Conservation (phyloP, 257 asterid species). For the Penstemon davidsonii region DNA sequence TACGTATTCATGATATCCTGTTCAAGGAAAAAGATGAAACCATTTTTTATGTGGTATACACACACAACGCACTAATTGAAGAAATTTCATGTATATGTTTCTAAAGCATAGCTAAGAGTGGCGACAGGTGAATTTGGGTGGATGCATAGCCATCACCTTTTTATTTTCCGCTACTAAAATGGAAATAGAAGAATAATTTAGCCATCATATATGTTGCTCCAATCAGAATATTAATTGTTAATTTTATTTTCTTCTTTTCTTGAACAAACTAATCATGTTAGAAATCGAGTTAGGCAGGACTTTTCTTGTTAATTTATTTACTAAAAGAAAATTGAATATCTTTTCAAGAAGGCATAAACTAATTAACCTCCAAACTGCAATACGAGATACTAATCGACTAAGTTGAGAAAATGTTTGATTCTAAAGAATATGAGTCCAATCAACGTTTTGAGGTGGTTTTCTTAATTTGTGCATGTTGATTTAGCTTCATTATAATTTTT, state of each 20-base stretch:
- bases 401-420: background rate
- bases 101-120: no score
- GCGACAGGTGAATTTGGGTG: background rate
- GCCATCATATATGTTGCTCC: no score
- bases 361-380: background rate
- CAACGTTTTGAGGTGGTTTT: background rate
- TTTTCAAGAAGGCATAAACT: background rate
- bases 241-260: no score
- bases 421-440: background rate
- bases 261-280: no score
- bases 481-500: no score
- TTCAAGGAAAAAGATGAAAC: slow-evolving; percentile 1
- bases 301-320: no score
- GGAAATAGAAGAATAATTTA: background rate
- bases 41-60: slow-evolving; percentile 22
- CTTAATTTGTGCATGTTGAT: background rate
- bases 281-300: background rate
- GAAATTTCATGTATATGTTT: background rate
- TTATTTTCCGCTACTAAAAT: background rate
- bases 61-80: slow-evolving; percentile 29
- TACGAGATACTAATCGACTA: background rate
- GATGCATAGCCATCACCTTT: slow-evolving; percentile 13
- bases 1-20: background rate
- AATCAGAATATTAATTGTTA: no score
- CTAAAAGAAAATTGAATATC: background rate